A percentile compares a stretch with the other conserved stretches of the same genome.
Evolutionary conservation across 2,329 filamentous ascomycete genomes (phyloP).

Genomic region (Fusarium sp.): DNA sequence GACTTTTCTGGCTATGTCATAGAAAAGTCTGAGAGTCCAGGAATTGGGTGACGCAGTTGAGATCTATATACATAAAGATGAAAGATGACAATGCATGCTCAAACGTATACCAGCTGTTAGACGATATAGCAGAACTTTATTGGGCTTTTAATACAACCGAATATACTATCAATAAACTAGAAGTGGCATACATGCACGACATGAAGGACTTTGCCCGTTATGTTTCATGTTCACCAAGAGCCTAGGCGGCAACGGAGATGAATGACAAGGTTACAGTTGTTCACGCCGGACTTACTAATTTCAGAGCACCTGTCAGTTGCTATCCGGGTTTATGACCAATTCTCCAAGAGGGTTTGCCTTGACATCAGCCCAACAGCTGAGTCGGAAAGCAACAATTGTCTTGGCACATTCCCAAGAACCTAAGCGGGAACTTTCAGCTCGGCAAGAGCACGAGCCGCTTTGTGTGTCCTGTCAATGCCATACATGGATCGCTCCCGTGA

Average conservation of each 20-base stretch:
- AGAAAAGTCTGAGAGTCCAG: not conserved
- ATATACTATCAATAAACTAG: not conserved
- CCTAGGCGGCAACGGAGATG: not conserved
- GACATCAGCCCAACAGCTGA: conserved; percentile 2
- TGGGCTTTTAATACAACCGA: not conserved
- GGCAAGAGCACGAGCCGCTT: conserved; percentile 25
- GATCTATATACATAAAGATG: not conserved
- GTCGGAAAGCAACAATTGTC: conserved; percentile 7
- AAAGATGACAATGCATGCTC: not conserved
- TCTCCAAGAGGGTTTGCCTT: conserved; percentile 6
- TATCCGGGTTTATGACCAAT: not conserved
- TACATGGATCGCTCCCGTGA: conserved; percentile 1
- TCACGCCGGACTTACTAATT: not conserved
- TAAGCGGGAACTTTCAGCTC: conserved; percentile 13
- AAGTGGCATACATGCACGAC: not conserved
- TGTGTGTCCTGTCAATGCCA: conserved; percentile 27
- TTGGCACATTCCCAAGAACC: conserved; percentile 39
- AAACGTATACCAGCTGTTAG: not conserved
- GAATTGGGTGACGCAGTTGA: not conserved
- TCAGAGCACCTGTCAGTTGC: not conserved
- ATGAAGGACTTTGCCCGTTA: not conserved
- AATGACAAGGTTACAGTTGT: not conserved
- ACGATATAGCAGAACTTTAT: not conserved
- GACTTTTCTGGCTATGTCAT: not conserved
- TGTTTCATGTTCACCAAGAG: conserved; percentile 5